A percentile compares a stretch with the other conserved stretches of the same genome.
phyloP scores from a whole-genome alignment of 1,284 basidiomycete genomes.

The Porodaedalea pini region DNA sequence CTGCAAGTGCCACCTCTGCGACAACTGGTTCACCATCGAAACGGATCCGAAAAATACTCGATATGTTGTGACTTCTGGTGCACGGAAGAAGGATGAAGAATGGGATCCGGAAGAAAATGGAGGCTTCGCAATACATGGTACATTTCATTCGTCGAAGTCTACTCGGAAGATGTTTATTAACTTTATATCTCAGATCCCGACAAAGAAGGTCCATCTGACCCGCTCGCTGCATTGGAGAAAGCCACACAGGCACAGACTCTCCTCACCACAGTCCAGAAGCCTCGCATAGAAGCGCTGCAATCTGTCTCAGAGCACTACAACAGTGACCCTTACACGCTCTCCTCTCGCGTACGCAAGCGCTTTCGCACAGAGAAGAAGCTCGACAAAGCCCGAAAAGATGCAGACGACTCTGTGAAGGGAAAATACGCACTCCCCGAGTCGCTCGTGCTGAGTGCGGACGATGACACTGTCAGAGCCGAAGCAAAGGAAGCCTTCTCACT shows the following conservation, averaged over 20 bases:
- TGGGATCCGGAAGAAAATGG: slow-evolving; percentile 97
- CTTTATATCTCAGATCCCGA: slow-evolving; percentile 58
- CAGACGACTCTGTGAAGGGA: slow-evolving; percentile 67
- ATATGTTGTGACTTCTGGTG: slow-evolving; percentile 90
- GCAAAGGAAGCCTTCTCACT: slow-evolving; percentile 62
- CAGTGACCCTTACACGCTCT: slow-evolving; percentile 81
- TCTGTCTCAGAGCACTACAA: slow-evolving; percentile 70
- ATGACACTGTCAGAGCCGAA: slow-evolving; percentile 47
- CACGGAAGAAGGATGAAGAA: slow-evolving; percentile 86
- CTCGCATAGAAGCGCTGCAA: slow-evolving; percentile 77
- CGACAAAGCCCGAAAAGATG: slow-evolving; percentile 58
- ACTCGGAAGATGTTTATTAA: background rate
- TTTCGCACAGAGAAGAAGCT: slow-evolving; percentile 87
- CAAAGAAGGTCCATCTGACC: slow-evolving; percentile 62
- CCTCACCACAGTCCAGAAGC: slow-evolving; percentile 66
- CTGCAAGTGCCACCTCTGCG: slow-evolving; percentile 95
- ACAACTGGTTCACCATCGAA: slow-evolving; percentile 92
- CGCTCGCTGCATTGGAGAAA: slow-evolving; percentile 87
- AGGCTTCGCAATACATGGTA: slow-evolving; percentile 85
- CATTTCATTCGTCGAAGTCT: slow-evolving; percentile 23
- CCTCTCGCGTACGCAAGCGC: slow-evolving; percentile 65
- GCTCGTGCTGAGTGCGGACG: slow-evolving; percentile 57
- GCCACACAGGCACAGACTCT: slow-evolving; percentile 73
- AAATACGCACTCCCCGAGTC: slow-evolving; percentile 71
- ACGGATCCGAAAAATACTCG: slow-evolving; percentile 98